phyloP scores from a whole-genome alignment of 352 stramenopile genomes.

The Aphanomyces astaci region DNA sequence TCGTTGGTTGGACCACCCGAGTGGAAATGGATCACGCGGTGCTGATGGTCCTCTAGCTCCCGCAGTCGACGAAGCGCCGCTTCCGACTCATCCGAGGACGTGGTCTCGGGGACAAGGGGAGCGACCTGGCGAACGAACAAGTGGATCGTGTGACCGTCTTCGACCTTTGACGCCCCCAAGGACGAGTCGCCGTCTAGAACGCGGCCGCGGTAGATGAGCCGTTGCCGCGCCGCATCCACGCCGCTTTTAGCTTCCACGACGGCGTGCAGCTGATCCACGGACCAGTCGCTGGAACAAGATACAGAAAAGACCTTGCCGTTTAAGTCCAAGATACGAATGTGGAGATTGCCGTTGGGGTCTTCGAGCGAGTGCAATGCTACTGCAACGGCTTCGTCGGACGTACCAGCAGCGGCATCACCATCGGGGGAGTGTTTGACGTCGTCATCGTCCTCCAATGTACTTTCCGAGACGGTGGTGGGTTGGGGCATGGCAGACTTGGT shows the following conservation, averaged over 20 bases:
- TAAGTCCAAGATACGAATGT: conserved; percentile 71
- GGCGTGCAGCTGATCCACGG: conserved; percentile 49
- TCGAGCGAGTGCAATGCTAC: background rate
- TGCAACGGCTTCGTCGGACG: background rate
- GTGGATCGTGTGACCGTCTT: conserved; percentile 87
- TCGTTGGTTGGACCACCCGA: conserved; percentile 43
- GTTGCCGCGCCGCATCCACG: conserved; percentile 59
- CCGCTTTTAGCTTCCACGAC: conserved; percentile 69
- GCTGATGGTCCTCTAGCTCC: conserved; percentile 27
- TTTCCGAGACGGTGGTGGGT: background rate
- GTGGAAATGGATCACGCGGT: conserved; percentile 32
- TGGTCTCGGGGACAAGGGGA: conserved; percentile 40
- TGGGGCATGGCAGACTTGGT: background rate
- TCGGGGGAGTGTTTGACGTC: background rate
- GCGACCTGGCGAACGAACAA: conserved; percentile 76
- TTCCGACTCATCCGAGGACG: background rate
- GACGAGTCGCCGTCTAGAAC: conserved; percentile 75
- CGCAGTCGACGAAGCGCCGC: conserved; percentile 22
- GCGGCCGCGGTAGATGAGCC: conserved; percentile 87
- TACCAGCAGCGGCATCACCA: background rate
- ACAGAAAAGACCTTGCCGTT: conserved; percentile 84
- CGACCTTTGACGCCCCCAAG: conserved; percentile 81
- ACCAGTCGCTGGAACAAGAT: conserved; percentile 54
- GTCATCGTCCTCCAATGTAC: background rate
- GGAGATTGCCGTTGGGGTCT: conserved; percentile 32